phyloP scores from a whole-genome alignment of 495 filamentous ascomycete genomes.

The Penicillium herquei region DNA sequence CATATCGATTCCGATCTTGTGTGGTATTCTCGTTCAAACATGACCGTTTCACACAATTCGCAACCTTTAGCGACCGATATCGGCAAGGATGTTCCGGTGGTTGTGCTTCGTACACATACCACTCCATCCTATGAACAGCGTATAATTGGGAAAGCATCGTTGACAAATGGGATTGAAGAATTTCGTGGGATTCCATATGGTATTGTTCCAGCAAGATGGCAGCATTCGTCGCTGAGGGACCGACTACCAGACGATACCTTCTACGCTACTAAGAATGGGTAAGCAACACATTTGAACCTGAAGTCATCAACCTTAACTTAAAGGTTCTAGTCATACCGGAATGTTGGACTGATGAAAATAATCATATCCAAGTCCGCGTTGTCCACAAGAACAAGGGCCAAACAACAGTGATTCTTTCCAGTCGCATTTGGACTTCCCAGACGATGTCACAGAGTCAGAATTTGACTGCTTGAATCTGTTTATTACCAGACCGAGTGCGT shows the following conservation, averaged over 20 bases:
- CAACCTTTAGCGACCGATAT: not conserved
- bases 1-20: not conserved
- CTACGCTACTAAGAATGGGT: slow-evolving; percentile 3
- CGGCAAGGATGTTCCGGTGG: not conserved
- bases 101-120: not conserved
- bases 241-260: not conserved
- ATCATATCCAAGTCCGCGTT: not conserved
- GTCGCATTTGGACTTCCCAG: not conserved
- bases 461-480: slow-evolving; percentile 2
- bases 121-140: not conserved
- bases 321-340: too few species aligned
- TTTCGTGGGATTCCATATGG: not conserved
- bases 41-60: not conserved
- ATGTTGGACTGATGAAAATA: not conserved
- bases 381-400: not conserved
- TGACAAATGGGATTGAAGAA: not conserved
- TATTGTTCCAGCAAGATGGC: not conserved
- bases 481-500: not conserved
- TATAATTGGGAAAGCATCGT: not conserved
- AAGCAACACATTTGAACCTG: too few species aligned
- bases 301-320: too few species aligned
- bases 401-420: not conserved
- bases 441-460: not conserved
- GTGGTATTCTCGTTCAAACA: too few species aligned
- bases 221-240: not conserved